Conservation (phyloP, 805 yeast species). For the Starmera quercuum region DNA sequence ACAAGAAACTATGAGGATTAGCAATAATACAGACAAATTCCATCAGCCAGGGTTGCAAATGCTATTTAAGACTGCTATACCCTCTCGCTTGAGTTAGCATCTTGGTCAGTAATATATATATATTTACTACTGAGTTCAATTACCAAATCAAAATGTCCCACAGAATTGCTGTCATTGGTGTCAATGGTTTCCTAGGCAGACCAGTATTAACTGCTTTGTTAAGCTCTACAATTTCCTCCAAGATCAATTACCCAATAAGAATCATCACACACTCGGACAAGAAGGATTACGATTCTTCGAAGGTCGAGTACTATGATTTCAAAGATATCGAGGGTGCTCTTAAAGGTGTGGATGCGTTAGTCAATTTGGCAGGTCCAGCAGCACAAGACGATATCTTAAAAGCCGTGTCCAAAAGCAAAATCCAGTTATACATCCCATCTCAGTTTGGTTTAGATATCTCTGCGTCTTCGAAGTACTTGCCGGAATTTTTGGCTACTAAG, state of each 20-base stretch:
- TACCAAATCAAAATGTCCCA: too few relatives aligned
- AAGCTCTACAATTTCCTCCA: slow-evolving; percentile 32
- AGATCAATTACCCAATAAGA: slow-evolving; percentile 39
- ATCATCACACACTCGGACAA: slow-evolving; percentile 31
- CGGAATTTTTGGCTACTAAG: slow-evolving; percentile 29
- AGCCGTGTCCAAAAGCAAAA: slow-evolving; percentile 33
- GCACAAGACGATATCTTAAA: slow-evolving; percentile 30
- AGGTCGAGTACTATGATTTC: slow-evolving; percentile 11
- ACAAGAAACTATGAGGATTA: too few relatives aligned
- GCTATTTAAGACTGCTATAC: too few relatives aligned
- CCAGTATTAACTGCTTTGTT: slow-evolving; percentile 39
- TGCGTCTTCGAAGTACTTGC: slow-evolving; percentile 20
- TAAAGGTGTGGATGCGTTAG: slow-evolving; percentile 41
- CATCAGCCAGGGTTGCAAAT: too few relatives aligned
- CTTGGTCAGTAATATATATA: too few relatives aligned
- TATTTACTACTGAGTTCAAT: too few relatives aligned
- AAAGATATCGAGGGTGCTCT: slow-evolving; percentile 26
- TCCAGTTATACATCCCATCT: slow-evolving; percentile 49
- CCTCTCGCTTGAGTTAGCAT: too few relatives aligned
- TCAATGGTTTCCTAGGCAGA: slow-evolving; percentile 44
- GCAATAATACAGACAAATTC: too few relatives aligned
- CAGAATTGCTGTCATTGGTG: slow-evolving; percentile 42
- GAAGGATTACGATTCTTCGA: slow-evolving; percentile 11
- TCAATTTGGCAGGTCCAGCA: slow-evolving; percentile 32
- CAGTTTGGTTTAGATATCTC: slow-evolving; percentile 48